phyloP scores from a whole-genome alignment of 768 basidiomycete species.

The Daedalea quercina region DNA sequence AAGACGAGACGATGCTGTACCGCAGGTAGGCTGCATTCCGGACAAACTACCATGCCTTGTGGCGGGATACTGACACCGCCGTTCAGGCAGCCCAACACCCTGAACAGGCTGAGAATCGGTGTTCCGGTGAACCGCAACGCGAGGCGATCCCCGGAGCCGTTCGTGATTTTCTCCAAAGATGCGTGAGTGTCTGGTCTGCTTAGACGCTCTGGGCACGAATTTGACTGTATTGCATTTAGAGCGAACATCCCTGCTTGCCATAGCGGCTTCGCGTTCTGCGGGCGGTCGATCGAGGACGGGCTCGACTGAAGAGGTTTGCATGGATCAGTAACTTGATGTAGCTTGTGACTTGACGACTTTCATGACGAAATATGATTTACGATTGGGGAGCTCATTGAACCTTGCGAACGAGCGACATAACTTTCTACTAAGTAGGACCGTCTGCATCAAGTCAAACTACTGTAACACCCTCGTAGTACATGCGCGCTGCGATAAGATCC shows the following conservation, averaged over 20 bases:
- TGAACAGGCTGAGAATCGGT: neutral
- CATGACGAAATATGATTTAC: neutral
- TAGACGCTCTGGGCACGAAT: neutral
- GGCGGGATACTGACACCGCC: neutral
- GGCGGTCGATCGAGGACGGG: neutral
- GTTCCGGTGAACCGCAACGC: neutral
- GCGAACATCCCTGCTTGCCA: slow-evolving; percentile 1
- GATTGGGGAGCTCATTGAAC: neutral
- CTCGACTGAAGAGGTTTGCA: neutral
- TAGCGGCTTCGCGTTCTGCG: neutral
- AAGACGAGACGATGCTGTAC: neutral
- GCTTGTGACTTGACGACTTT: neutral
- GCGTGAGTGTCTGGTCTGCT: neutral
- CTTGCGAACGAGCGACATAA: no score
- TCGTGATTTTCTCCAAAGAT: neutral
- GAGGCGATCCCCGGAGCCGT: neutral
- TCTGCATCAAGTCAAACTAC: no score
- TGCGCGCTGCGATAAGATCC: no score
- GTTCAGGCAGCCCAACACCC: neutral
- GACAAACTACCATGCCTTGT: neutral
- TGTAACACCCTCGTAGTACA: no score
- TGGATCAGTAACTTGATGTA: neutral
- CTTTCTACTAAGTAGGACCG: no score
- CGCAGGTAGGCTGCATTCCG: neutral
- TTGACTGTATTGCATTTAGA: neutral